Evolutionary conservation across 495 filamentous ascomycete species (phyloP).

Genomic region (Aspergillus coremiiformis): DNA sequence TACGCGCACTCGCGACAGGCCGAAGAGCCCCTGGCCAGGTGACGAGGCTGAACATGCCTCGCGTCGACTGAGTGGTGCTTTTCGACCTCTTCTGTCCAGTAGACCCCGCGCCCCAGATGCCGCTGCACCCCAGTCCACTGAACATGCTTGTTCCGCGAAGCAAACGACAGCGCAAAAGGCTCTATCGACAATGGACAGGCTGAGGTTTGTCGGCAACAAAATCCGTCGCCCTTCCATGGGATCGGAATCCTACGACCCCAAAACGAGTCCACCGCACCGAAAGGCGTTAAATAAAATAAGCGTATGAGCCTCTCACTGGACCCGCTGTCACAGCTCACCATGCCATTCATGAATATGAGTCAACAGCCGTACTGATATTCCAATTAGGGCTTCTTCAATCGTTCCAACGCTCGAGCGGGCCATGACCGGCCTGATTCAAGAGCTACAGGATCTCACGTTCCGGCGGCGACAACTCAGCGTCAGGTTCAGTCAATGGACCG

Average conservation of each 20-base stretch:
- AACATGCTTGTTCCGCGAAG: background rate
- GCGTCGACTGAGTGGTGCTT: background rate
- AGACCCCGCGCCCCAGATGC: background rate
- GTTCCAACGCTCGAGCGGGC: background rate
- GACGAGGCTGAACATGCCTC: background rate
- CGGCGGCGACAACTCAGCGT: background rate
- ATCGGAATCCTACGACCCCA: slow-evolving; percentile 14
- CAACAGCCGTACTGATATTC: background rate
- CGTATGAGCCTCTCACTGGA: slow-evolving; percentile 8
- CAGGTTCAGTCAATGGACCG: background rate
- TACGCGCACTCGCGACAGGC: background rate
- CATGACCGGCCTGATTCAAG: background rate
- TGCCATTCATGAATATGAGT: too few relatives aligned
- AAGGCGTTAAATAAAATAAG: slow-evolving; percentile 15
- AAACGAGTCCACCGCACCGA: slow-evolving; percentile 12
- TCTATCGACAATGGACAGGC: slow-evolving; percentile 23
- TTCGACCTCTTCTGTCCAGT: background rate
- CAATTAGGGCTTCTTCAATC: slow-evolving; percentile 17
- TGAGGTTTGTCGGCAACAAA: slow-evolving; percentile 23
- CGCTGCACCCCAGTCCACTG: background rate
- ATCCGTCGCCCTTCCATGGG: slow-evolving; percentile 28
- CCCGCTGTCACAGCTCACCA: too few relatives aligned
- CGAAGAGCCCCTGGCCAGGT: background rate
- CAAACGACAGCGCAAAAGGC: background rate
- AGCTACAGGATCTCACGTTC: background rate